Evolutionary conservation across 2,329 filamentous ascomycete species (phyloP).

Genomic region (Nemania abortiva): DNA sequence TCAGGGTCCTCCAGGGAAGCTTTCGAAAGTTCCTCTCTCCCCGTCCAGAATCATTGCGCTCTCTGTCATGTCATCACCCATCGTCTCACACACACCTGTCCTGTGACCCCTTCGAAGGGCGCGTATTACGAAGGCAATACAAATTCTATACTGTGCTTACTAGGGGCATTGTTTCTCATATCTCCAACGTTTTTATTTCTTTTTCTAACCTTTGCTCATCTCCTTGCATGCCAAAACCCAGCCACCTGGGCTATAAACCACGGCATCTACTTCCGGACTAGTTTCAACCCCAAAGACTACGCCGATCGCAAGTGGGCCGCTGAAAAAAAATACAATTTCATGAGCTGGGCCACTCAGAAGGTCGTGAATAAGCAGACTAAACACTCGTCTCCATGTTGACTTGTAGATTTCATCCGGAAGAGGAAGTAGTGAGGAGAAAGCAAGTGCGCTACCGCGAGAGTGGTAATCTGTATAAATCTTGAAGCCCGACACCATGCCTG

Average conservation of each 20-base stretch:
- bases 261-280: constrained; percentile 11
- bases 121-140: neutral
- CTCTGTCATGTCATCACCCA: neutral
- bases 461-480: constrained; percentile 17
- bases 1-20: neutral
- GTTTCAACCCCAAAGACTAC: constrained; percentile 28
- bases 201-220: constrained; percentile 9
- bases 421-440: constrained; percentile 18
- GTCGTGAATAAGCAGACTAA: constrained; percentile 17
- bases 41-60: neutral
- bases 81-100: neutral
- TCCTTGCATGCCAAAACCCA: constrained; percentile 19
- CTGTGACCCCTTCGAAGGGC: neutral
- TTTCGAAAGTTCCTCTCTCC: neutral
- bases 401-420: constrained; percentile 4
- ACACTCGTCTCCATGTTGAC: neutral
- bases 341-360: constrained; percentile 14
- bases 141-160: neutral
- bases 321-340: constrained; percentile 36
- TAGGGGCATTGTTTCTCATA: neutral
- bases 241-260: constrained; percentile 8
- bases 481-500: constrained; percentile 27
- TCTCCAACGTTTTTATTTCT: constrained; percentile 14
- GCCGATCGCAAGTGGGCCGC: constrained; percentile 34
- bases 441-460: neutral